These are phyloP conservation scores for Cystobasidium tubakii DNA, from an alignment of 768 basidiomycete genomes.

Conservation along the genomic window DNA sequence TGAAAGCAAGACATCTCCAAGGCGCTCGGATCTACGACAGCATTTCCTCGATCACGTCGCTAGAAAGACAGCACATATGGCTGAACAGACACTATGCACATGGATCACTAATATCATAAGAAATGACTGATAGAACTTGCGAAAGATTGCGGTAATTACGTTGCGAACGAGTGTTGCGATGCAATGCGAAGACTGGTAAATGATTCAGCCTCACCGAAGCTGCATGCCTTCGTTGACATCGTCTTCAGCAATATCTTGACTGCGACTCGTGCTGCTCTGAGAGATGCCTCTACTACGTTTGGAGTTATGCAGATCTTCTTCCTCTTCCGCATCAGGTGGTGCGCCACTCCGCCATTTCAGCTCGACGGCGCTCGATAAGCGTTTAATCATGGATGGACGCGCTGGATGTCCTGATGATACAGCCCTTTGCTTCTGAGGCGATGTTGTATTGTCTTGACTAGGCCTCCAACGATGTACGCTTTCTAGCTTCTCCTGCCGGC, in stretches of 20 bases:
- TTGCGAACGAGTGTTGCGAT: background rate
- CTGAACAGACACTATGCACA: no score
- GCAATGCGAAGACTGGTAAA: background rate
- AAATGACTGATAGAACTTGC: background rate
- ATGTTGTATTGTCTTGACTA: constrained; percentile 5
- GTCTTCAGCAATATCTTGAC: background rate
- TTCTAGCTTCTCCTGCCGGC: constrained; percentile 16
- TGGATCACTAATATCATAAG: background rate
- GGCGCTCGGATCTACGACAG: background rate
- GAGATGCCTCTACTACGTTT: background rate
- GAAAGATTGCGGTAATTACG: background rate
- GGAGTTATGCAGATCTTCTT: constrained; percentile 22
- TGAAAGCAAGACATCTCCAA: background rate
- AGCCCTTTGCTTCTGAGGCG: background rate
- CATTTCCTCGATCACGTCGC: background rate
- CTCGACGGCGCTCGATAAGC: constrained; percentile 25
- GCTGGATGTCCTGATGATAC: background rate
- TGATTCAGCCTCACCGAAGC: constrained; percentile 12
- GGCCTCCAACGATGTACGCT: constrained; percentile 28
- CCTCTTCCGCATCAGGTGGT: constrained; percentile 12
- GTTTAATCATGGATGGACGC: constrained; percentile 13
- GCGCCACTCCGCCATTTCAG: constrained; percentile 21
- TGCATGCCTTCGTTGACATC: constrained; percentile 6
- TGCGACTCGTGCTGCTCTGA: background rate
- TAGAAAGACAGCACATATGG: no score